Base-by-base conservation (phyloP, 345 rosid species). In the Lepidium aucheri region DNA sequence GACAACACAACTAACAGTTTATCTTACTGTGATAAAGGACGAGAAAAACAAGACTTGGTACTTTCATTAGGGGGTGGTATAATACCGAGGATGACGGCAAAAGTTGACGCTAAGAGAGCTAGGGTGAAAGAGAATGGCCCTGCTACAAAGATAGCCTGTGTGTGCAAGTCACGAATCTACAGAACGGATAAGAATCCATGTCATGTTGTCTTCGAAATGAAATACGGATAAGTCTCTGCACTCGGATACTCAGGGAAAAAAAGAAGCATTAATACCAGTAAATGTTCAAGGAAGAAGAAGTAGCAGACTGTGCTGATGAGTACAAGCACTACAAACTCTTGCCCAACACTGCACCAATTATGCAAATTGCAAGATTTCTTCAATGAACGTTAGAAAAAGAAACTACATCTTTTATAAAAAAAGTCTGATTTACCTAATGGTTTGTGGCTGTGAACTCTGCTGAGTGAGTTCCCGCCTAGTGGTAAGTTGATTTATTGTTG, bases 271-370 rank as follows among this genome's bases (percentile, higher is more conserved):
- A 47, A 35, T 89, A 93, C 98, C 86, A 90, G 75, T 71, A 93
- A 72, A 72, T 88, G 96, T 81, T 90, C 97, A 40, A 90, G 89
- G 87, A 90, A 90, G 89, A 90, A 93, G 86, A 93, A 93, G 78
- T 93, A 93, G 79, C 96, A 90, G 60, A 85, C 76, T 6, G 90
- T 79, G 84, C 97, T 93, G 58, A 93, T 85, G 60, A 93, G 77
- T 63, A 88, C 90, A 39, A 90, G 97, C 76, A 90, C 96, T 69
- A 84, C 91, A 78, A 93, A 88, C 68, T 90, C 98, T 76, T 88
- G 97, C 85, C 96, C 89, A 30, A 82, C 90, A 79, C 98, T 93
- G 96, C 84, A 81, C 28, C 30, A 35, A 40, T 54, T 35, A 65
- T 36, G 12, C 24, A 24, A 70, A 46, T 22, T 49, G 33, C 46